These are phyloP conservation scores for Sesbania bispinosa DNA, from an alignment of 306 rosid species.

Conservation along the genomic window DNA sequence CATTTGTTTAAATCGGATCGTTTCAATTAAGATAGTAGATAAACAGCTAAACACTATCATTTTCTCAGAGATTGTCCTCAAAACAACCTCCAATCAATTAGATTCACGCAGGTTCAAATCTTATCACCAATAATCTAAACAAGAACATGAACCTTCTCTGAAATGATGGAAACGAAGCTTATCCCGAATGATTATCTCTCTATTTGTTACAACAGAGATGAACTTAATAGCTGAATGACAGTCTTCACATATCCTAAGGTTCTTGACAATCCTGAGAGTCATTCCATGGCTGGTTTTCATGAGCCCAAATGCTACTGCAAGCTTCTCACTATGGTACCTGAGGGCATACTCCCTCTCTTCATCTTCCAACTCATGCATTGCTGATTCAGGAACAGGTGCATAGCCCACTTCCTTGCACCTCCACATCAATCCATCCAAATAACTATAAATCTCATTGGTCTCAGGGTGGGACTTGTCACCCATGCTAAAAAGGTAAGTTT, in stretches of 20 bases:
- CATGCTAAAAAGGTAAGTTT: slow-evolving; percentile 60
- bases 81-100: not conserved
- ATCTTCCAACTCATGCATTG: slow-evolving; percentile 88
- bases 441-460: slow-evolving; percentile 47
- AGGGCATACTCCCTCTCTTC: slow-evolving; percentile 94
- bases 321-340: slow-evolving; percentile 92
- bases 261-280: slow-evolving; percentile 70
- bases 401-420: slow-evolving; percentile 77
- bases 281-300: slow-evolving; percentile 54
- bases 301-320: slow-evolving; percentile 80
- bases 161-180: slow-evolving; percentile 87
- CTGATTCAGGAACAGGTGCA: slow-evolving; percentile 44
- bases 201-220: slow-evolving; percentile 54
- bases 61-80: not conserved
- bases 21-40: not conserved
- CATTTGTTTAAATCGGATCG: no score
- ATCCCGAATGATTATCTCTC: slow-evolving; percentile 77
- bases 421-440: slow-evolving; percentile 62
- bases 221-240: slow-evolving; percentile 82
- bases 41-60: not conserved
- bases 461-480: slow-evolving; percentile 71
- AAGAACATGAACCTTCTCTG: slow-evolving; percentile 71
- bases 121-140: slow-evolving; percentile 75
- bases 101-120: slow-evolving; percentile 5
- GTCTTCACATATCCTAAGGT: slow-evolving; percentile 90